Conservation (phyloP, 768 basidiomycete genomes). For the Lactarius hengduanensis region DNA sequence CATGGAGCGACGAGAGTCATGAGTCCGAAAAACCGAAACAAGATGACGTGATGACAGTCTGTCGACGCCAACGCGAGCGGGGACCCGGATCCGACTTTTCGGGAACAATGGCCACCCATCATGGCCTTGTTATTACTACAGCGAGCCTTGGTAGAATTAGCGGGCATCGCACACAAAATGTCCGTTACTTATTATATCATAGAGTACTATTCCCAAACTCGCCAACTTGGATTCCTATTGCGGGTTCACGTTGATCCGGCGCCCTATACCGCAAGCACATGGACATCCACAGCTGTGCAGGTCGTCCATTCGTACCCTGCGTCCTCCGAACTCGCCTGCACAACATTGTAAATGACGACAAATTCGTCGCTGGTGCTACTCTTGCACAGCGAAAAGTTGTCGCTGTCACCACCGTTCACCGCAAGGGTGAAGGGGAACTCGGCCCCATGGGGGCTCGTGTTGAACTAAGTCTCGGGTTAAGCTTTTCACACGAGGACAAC, state of each 20-base stretch:
- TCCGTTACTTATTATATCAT: not conserved
- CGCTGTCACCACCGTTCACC: conserved; percentile 9
- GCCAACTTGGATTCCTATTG: not conserved
- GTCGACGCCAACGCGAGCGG: not conserved
- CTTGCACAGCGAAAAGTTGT: conserved; percentile 4
- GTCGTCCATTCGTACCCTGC: conserved; percentile 2
- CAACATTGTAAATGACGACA: conserved; percentile 12
- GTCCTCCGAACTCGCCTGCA: not conserved
- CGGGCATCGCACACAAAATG: not conserved
- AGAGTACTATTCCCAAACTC: not conserved
- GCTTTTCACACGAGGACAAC: not conserved
- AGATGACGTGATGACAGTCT: not conserved
- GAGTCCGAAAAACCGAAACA: not conserved
- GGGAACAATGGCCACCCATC: not conserved
- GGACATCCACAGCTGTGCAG: not conserved
- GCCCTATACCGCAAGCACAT: not conserved
- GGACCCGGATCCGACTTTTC: too few species aligned
- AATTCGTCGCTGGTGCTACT: not conserved
- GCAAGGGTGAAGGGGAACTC: conserved; percentile 2
- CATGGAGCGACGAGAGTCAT: too few species aligned
- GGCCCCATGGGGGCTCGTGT: conserved; percentile 10
- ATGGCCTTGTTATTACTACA: not conserved
- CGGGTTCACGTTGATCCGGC: not conserved
- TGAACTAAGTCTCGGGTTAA: conserved; percentile 3
- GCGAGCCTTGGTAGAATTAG: not conserved